Evolutionary conservation across 148 eudicot species (phyloP).

Genomic region (Spergularia marina): DNA sequence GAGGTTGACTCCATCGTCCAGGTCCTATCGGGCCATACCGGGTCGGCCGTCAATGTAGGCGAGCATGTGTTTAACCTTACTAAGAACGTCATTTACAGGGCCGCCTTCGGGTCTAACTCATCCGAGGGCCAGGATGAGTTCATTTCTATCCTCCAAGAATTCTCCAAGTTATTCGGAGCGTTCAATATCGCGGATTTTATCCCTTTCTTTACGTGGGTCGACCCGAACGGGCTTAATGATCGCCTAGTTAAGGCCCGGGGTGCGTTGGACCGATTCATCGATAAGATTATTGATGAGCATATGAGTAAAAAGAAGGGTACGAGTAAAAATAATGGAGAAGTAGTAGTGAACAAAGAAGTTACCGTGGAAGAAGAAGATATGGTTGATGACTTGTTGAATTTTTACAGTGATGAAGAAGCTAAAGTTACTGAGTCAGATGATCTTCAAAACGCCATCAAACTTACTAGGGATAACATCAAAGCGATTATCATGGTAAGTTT

Average conservation of each 20-base stretch:
- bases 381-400: constrained; percentile 85
- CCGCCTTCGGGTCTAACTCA: constrained; percentile 65
- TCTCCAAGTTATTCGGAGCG: constrained; percentile 68
- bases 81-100: constrained; percentile 51
- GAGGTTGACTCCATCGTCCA: constrained; percentile 44
- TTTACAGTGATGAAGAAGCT: constrained; percentile 57
- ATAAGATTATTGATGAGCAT: constrained; percentile 75
- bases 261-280: constrained; percentile 68
- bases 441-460: constrained; percentile 60
- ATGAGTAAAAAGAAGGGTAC: constrained; percentile 34
- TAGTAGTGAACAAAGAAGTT: constrained; percentile 4
- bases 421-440: constrained; percentile 61
- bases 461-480: constrained; percentile 79
- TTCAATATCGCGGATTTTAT: constrained; percentile 78
- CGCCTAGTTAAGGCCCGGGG: constrained; percentile 62
- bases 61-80: constrained; percentile 56
- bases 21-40: constrained; percentile 25
- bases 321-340: neutral
- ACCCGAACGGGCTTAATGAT: constrained; percentile 60
- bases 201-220: constrained; percentile 58
- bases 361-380: constrained; percentile 60
- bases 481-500: constrained; percentile 86
- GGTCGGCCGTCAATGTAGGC: constrained; percentile 48
- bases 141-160: constrained; percentile 56
- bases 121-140: constrained; percentile 68